Base-by-base conservation (phyloP, 306 rosid species). In the Cucurbita ficifolia region DNA sequence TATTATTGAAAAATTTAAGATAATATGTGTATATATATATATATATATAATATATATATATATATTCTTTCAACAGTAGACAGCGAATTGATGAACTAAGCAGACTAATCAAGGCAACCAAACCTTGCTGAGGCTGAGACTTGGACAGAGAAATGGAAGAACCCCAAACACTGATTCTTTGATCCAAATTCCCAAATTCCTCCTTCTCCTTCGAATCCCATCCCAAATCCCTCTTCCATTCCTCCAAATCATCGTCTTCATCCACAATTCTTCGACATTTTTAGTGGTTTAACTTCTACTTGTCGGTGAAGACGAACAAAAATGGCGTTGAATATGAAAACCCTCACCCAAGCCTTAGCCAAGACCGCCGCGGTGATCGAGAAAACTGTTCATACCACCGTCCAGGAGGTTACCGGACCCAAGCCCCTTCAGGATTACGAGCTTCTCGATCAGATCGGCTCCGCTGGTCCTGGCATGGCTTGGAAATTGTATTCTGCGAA, bases 361-460 rank as follows among this genome's bases (percentile, higher is more conserved):
- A 94, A 94, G 82, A 88, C 99, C 78, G 95, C 97, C 0, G 97
- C 99, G 55, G 97, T 91, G 0, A 94, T 94, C 53, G 99, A 94
- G 77, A 94, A 91, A 76, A 89, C 70, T 18, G 99, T 94, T 0
- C 92, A 86, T 71, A 94, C 95, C 53, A 94, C 98, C 59, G 98
- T 94, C 21, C 99, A 94, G 72, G 99, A 94, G 48, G 99, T 94
- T 9, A 87, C 99, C n/a, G 99, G 99, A 10, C 99, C 99, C 21
- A 94, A 71, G 78, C 81, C 99, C 8, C 95, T 94, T 12, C 97
- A 89, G 76, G 99, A 94, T 80, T 91, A 94, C 81, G 97, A 94
- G 9, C 92, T 94, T 18, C 83, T 94, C 72, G 81, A 89, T 16
- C 99, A 91, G 96, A 91, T 94, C 96, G 99, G 96, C 35, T 91